Evolutionary conservation across 805 yeast species (phyloP).

Genomic region (Ogataea paradorogensis): DNA sequence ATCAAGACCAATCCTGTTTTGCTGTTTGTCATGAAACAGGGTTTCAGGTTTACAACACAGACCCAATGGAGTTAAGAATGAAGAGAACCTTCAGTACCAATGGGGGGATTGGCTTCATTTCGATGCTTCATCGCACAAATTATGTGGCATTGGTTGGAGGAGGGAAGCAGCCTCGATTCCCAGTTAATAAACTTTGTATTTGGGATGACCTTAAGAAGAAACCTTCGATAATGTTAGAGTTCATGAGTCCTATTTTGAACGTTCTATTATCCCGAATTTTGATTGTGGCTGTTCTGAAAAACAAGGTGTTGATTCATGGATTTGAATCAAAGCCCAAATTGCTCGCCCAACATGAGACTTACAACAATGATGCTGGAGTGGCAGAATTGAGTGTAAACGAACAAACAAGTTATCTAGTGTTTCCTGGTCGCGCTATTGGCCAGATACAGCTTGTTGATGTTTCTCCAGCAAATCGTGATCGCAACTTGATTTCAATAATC

Average conservation of each 20-base stretch:
- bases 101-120: conserved; percentile 67
- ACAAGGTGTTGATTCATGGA: conserved; percentile 70
- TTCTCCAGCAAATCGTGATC: conserved; percentile 59
- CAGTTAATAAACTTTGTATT: conserved; percentile 74
- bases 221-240: conserved; percentile 70
- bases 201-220: conserved; percentile 90
- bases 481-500: conserved; percentile 62
- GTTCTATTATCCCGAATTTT: conserved; percentile 73
- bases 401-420: conserved; percentile 49
- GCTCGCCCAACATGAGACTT: conserved; percentile 63
- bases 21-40: conserved; percentile 80
- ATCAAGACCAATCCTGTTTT: conserved; percentile 89
- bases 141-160: conserved; percentile 90
- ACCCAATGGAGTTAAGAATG: conserved; percentile 79
- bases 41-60: conserved; percentile 79
- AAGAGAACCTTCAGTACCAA: conserved; percentile 46
- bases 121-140: conserved; percentile 88
- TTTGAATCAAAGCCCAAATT: conserved; percentile 77
- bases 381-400: conserved; percentile 44
- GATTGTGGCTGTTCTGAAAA: conserved; percentile 67
- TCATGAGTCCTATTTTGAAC: conserved; percentile 69
- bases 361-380: conserved; percentile 58
- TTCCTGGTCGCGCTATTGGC: conserved; percentile 74
- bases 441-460: conserved; percentile 80
- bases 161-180: conserved; percentile 73